These are phyloP conservation scores for Fonsecaea multimorphosa DNA, from an alignment of 2,329 filamentous ascomycete genomes.

Conservation along the genomic window DNA sequence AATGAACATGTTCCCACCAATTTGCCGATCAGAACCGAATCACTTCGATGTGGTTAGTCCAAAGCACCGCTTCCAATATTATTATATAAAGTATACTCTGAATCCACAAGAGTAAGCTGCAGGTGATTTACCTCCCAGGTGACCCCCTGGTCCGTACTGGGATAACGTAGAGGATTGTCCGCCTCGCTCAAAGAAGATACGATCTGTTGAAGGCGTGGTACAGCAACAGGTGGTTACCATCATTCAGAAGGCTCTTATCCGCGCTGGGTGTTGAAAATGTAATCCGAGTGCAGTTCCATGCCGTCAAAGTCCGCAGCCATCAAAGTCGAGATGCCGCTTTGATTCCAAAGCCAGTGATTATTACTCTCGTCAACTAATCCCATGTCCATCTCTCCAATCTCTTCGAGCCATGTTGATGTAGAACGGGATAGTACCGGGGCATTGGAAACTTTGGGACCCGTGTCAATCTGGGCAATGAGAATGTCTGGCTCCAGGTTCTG, in stretches of 20 bases:
- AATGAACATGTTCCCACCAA: background rate
- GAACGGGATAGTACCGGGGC: background rate
- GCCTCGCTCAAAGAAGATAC: background rate
- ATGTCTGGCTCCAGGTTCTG: background rate
- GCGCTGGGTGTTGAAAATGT: background rate
- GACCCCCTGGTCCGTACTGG: background rate
- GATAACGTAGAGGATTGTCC: background rate
- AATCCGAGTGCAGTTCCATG: constrained; percentile 1
- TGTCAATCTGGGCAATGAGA: background rate
- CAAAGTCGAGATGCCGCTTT: constrained; percentile 7
- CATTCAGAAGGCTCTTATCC: background rate
- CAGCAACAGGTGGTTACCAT: background rate
- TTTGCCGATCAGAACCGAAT: no score
- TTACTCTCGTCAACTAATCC: constrained; percentile 6
- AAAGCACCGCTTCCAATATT: no score
- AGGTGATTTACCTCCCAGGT: background rate
- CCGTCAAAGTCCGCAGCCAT: constrained; percentile 3
- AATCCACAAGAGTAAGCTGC: background rate
- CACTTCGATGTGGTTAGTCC: no score
- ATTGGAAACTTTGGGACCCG: background rate
- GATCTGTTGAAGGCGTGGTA: background rate
- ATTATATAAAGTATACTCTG: background rate
- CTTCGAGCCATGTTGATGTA: background rate
- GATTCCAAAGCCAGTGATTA: constrained; percentile 11
- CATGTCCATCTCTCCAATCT: constrained; percentile 2